Percentiles rank a stretch among this genome's conserved stretches.
phyloP scores from a whole-genome alignment of 2,329 filamentous ascomycete genomes.

The Gremmenia infestans region DNA sequence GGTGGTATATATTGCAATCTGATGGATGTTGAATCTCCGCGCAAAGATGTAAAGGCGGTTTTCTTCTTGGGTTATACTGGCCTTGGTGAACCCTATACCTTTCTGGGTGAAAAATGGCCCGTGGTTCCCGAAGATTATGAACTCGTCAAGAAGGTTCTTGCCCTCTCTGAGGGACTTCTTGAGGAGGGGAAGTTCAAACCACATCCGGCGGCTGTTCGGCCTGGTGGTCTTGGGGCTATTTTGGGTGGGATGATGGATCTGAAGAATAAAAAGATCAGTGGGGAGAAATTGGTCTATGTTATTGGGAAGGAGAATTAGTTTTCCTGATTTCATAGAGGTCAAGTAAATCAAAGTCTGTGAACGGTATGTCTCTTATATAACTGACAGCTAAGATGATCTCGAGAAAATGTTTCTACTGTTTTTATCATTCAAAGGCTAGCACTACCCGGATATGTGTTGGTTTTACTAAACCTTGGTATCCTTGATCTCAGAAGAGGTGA shows the following conservation, averaged over 20 bases:
- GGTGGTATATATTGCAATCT: slow-evolving; percentile 50
- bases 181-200: slow-evolving; percentile 31
- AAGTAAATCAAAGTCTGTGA: too few species aligned
- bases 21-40: slow-evolving; percentile 21
- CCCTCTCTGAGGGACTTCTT: slow-evolving; percentile 31
- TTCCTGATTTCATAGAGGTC: too few species aligned
- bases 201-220: slow-evolving; percentile 23
- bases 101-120: slow-evolving; percentile 12
- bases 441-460: neutral
- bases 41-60: slow-evolving; percentile 26
- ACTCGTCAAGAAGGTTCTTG: slow-evolving; percentile 33
- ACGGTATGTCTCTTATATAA: too few species aligned
- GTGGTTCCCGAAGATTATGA: slow-evolving; percentile 28
- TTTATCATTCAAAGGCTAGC: neutral
- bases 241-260: slow-evolving; percentile 14
- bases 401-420: neutral
- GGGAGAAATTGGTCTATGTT: slow-evolving; percentile 37
- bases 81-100: slow-evolving; percentile 32
- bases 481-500: neutral
- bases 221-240: slow-evolving; percentile 14
- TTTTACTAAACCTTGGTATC: neutral
- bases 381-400: too few species aligned
- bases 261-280: slow-evolving; percentile 30
- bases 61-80: slow-evolving; percentile 37
- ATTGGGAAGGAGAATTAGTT: slow-evolving; percentile 1